Evolutionary conservation across 1,284 basidiomycete genomes (phyloP).

Genomic region (Papiliotrema terrestris): DNA sequence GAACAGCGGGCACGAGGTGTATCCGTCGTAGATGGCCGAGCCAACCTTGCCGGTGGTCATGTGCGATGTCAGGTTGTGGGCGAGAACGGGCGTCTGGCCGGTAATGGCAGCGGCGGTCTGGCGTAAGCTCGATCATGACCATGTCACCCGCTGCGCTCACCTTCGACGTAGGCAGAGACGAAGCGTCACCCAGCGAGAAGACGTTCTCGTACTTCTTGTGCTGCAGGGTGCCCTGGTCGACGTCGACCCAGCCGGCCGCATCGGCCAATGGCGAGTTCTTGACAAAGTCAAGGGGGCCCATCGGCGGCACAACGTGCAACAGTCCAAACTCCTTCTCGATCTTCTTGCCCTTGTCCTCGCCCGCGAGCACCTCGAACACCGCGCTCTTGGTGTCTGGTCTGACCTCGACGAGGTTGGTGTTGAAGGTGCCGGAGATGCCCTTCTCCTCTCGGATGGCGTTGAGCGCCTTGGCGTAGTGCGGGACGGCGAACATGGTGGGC

Average conservation of each 20-base stretch:
- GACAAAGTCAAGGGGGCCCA: conserved; percentile 81
- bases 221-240: conserved; percentile 73
- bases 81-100: conserved; percentile 84
- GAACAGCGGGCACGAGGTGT: conserved; percentile 55
- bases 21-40: conserved; percentile 70
- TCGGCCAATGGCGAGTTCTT: conserved; percentile 76
- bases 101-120: conserved; percentile 89
- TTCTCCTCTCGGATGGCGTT: conserved; percentile 73
- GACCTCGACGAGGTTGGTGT: conserved; percentile 77
- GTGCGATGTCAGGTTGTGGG: conserved; percentile 78
- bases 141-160: conserved; percentile 17
- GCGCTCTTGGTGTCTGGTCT: conserved; percentile 68
- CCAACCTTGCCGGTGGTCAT: conserved; percentile 68
- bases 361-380: conserved; percentile 74
- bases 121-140: not conserved
- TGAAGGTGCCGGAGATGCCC: conserved; percentile 73
- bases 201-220: conserved; percentile 79
- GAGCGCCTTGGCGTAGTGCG: conserved; percentile 84
- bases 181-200: conserved; percentile 86
- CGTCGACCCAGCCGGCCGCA: conserved; percentile 79
- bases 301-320: conserved; percentile 85
- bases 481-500: conserved; percentile 81
- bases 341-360: conserved; percentile 52
- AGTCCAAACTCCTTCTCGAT: conserved; percentile 74
- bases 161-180: conserved; percentile 87